Evolutionary conservation across 2,329 filamentous ascomycete species (phyloP).

Genomic region (Neobulgaria alba): DNA sequence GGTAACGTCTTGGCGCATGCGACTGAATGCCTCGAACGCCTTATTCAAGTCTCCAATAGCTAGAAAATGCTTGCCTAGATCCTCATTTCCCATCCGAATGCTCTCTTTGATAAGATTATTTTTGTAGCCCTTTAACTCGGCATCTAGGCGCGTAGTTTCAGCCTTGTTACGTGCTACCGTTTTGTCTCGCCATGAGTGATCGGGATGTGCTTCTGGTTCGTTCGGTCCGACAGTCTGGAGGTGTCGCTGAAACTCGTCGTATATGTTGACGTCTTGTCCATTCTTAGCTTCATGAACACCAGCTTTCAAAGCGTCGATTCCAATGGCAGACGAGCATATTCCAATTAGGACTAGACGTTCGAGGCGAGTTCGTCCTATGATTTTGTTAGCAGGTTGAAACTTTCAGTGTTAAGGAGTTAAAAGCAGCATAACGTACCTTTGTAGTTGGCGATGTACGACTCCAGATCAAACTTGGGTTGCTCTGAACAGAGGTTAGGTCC

Average conservation of each 20-base stretch:
- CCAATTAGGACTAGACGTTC: constrained; percentile 79
- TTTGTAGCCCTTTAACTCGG: constrained; percentile 84
- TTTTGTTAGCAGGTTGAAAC: background rate
- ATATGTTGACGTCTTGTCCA: constrained; percentile 64
- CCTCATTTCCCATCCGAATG: constrained; percentile 91
- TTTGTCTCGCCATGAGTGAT: constrained; percentile 67
- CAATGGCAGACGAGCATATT: constrained; percentile 64
- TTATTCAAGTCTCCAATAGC: constrained; percentile 63
- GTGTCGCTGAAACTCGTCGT: constrained; percentile 58
- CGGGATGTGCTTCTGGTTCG: constrained; percentile 58
- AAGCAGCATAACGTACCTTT: background rate
- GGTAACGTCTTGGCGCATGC: constrained; percentile 87
- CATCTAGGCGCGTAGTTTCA: constrained; percentile 69
- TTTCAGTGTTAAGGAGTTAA: background rate
- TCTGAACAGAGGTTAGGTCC: background rate
- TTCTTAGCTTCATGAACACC: constrained; percentile 69
- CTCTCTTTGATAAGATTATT: constrained; percentile 97
- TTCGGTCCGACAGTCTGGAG: constrained; percentile 55
- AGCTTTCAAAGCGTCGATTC: constrained; percentile 70
- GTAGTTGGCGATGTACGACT: constrained; percentile 5
- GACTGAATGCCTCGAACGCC: constrained; percentile 69
- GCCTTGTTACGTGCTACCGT: constrained; percentile 57
- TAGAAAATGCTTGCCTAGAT: constrained; percentile 78
- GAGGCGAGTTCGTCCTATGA: constrained; percentile 70
- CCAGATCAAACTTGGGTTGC: constrained; percentile 5